Percentiles rank a stretch among this genome's conserved stretches.
phyloP scores from a whole-genome alignment of 2,329 filamentous ascomycete species.

The Claviceps purpurea region DNA sequence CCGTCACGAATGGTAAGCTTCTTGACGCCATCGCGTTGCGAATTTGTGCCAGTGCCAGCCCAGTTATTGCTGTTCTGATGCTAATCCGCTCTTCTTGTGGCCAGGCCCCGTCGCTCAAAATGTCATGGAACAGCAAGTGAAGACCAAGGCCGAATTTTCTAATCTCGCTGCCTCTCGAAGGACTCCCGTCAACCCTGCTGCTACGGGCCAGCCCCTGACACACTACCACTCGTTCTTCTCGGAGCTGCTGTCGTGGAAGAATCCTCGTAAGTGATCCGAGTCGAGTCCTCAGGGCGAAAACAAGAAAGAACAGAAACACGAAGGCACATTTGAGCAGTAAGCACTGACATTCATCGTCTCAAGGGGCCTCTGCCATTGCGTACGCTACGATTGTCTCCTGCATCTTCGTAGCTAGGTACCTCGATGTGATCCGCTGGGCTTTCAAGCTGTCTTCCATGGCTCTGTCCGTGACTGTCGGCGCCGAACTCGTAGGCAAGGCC shows the following conservation, averaged over 20 bases:
- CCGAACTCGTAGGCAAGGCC: conserved; percentile 48
- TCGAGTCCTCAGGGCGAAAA: not conserved
- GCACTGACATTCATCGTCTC: conserved; percentile 1
- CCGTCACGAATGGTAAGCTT: conserved; percentile 28
- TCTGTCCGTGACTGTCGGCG: conserved; percentile 44
- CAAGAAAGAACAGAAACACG: not conserved
- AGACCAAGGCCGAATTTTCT: conserved; percentile 42
- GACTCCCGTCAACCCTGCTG: conserved; percentile 38
- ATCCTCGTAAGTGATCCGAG: conserved; percentile 38
- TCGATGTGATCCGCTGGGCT: conserved; percentile 50
- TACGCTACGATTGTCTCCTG: conserved; percentile 43
- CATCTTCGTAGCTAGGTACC: conserved; percentile 52
- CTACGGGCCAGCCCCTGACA: conserved; percentile 49
- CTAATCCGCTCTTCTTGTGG: conserved; percentile 1
- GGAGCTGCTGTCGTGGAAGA: conserved; percentile 56
- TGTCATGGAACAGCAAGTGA: conserved; percentile 40
- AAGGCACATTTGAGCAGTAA: conserved; percentile 1
- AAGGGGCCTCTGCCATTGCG: conserved; percentile 52
- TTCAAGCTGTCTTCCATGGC: conserved; percentile 54
- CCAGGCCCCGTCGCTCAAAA: conserved; percentile 46
- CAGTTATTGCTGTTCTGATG: not conserved
- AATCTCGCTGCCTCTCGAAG: conserved; percentile 44
- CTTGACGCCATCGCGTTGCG: not conserved
- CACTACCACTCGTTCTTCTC: conserved; percentile 62
- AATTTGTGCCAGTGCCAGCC: conserved; percentile 9